Percentiles rank a stretch among this genome's conserved stretches.
Evolutionary conservation across 1,284 basidiomycete genomes (phyloP).

Genomic region (Porodaedalea pini): DNA sequence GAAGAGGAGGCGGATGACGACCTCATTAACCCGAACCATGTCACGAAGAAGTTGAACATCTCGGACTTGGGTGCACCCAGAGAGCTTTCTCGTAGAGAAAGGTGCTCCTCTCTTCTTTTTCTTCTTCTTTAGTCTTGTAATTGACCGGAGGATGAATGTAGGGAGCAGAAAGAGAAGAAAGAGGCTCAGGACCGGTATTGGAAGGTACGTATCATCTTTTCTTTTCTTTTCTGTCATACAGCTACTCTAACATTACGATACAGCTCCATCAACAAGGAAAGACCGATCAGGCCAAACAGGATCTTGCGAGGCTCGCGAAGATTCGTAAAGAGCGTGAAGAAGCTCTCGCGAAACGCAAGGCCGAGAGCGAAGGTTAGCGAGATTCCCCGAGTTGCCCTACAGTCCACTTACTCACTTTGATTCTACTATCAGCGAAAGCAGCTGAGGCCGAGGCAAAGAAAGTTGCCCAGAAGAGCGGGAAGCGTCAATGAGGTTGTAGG

Average conservation of each 20-base stretch:
- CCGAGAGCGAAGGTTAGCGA: constrained; percentile 74
- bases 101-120: constrained; percentile 35
- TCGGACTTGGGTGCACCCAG: constrained; percentile 54
- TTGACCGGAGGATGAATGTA: constrained; percentile 30
- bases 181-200: constrained; percentile 82
- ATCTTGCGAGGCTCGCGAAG: constrained; percentile 83
- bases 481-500: constrained; percentile 21
- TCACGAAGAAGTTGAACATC: constrained; percentile 62
- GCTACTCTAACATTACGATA: constrained; percentile 4
- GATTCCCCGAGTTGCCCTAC: too few relatives aligned
- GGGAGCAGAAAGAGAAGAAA: constrained; percentile 87
- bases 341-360: constrained; percentile 79
- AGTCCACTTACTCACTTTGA: too few relatives aligned
- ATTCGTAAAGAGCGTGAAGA: constrained; percentile 83
- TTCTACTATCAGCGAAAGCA: constrained; percentile 36
- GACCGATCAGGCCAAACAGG: constrained; percentile 84
- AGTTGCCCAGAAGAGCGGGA: constrained; percentile 26
- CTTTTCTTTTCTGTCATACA: constrained; percentile 13
- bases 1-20: constrained; percentile 55
- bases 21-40: constrained; percentile 68
- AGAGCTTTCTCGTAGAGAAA: constrained; percentile 65
- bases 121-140: constrained; percentile 2
- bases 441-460: constrained; percentile 43
- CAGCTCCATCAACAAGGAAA: constrained; percentile 75
- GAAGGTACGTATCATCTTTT: constrained; percentile 51